Percentiles rank a stretch among this genome's conserved stretches.
These are phyloP conservation scores for Dichotomopilus funicola DNA, from an alignment of 2,329 filamentous ascomycete species.

Conservation along the genomic window DNA sequence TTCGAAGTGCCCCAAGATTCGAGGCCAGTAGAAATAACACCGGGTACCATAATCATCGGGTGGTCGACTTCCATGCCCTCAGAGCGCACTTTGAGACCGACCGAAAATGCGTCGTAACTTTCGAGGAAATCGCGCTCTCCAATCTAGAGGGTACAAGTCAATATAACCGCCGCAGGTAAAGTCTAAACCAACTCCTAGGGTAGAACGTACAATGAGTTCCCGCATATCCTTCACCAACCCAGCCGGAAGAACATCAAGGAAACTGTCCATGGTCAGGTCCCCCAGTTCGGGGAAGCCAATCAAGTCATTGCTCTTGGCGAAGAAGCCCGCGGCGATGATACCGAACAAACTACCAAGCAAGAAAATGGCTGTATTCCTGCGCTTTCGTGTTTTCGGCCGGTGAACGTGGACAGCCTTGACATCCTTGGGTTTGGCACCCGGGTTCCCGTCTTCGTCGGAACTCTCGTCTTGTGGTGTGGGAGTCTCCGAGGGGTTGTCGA, in stretches of 20 bases:
- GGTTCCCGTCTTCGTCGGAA: slow-evolving; percentile 24
- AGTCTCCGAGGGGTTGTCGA: slow-evolving; percentile 26
- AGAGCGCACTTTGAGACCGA: slow-evolving; percentile 73
- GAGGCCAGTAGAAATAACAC: slow-evolving; percentile 92
- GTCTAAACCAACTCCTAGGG: background rate
- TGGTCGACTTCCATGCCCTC: slow-evolving; percentile 79
- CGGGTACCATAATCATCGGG: slow-evolving; percentile 93
- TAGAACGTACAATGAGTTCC: slow-evolving; percentile 62
- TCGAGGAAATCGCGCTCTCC: slow-evolving; percentile 76
- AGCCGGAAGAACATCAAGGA: slow-evolving; percentile 82
- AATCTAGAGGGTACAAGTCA: slow-evolving; percentile 44
- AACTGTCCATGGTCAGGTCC: slow-evolving; percentile 74
- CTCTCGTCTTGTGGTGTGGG: slow-evolving; percentile 31
- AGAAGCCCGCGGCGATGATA: slow-evolving; percentile 79
- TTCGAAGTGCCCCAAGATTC: slow-evolving; percentile 95
- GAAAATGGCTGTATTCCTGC: slow-evolving; percentile 77
- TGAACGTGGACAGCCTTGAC: slow-evolving; percentile 39
- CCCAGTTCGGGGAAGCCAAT: slow-evolving; percentile 68
- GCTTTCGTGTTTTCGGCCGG: slow-evolving; percentile 54
- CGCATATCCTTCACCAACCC: slow-evolving; percentile 79
- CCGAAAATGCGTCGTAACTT: slow-evolving; percentile 88
- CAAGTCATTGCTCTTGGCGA: slow-evolving; percentile 82
- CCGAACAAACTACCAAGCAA: slow-evolving; percentile 84
- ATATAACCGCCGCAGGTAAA: background rate
- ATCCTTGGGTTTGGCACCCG: slow-evolving; percentile 27